Base-by-base conservation (phyloP, 192 early-diverging fungal genomes). In the Phlyctochytrium planicorne region DNA sequence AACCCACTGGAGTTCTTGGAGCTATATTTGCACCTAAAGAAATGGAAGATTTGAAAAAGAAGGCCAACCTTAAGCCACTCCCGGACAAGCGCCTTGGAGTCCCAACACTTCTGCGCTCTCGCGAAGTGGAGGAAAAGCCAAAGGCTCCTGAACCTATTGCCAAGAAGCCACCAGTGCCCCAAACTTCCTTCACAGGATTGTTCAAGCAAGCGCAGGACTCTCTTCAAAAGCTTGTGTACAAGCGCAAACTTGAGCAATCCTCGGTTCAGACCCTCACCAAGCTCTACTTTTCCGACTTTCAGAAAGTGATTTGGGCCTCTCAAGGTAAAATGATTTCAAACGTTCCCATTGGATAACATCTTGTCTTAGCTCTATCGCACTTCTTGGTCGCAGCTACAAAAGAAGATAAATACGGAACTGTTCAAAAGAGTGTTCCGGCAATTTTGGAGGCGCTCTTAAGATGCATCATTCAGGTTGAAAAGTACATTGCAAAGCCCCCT, bases 341-440 rank as follows among this genome's bases (percentile, higher is more conserved):
- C n/a, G 40, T 50, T 10, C n/a, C n/a, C 40, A n/a, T 50, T n/a
- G 10, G n/a, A 50, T 50, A n/a, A n/a, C n/a, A 14, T 50, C 12
- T 10, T 50, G 40, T n/a, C 40, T 50, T 25, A 69, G 68, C 47
- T 34, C 52, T 71, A 23, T 53, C 69, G 14, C 55, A 56, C 23
- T 62, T 71, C 24, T 17, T 71, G n/a, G 53, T 71, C 63, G 62
- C 69, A 20, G 69, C 53, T 4, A 65, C 62, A 20, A 57, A 34
- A n/a, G 69, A 71, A 59, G 69, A 71, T 56, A 53, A 64, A 25
- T 71, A 71, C 37, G 69, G 69, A 2, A 57, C 35, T 30, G 56
- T 71, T 1, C 69, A 71, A 27, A 57, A 62, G 4, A 34, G 53
- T 34, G 62, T 71, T 65, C 69, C 69, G 12, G 61, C 27, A 2